A percentile compares a stretch with the other conserved stretches of the same genome.
Conservation (phyloP, 2,329 filamentous ascomycete genomes). For the Pseudonectria foliicola region DNA sequence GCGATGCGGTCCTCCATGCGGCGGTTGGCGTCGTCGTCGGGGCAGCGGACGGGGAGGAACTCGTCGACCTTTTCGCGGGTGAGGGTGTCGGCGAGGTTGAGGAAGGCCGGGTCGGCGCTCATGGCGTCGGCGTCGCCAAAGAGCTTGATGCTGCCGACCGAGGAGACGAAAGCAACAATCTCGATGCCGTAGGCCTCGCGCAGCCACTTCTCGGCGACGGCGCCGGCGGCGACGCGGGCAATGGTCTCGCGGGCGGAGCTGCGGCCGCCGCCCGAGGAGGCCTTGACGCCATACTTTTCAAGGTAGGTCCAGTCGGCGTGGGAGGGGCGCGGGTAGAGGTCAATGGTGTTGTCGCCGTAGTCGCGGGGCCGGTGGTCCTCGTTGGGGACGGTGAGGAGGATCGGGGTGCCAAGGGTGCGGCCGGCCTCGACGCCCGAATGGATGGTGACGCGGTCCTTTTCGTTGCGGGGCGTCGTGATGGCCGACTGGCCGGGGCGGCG, state of each 20-base stretch:
- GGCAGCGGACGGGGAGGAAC: slow-evolving; percentile 83
- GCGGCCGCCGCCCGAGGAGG: slow-evolving; percentile 80
- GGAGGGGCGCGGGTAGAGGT: slow-evolving; percentile 80
- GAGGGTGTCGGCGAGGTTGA: slow-evolving; percentile 64
- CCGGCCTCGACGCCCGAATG: slow-evolving; percentile 90
- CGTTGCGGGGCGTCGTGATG: slow-evolving; percentile 86
- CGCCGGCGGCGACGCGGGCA: slow-evolving; percentile 81
- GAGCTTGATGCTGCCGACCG: slow-evolving; percentile 56
- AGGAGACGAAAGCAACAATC: slow-evolving; percentile 85
- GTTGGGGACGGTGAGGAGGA: slow-evolving; percentile 80
- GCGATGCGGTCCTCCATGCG: slow-evolving; percentile 77
- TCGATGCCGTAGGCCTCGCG: slow-evolving; percentile 73
- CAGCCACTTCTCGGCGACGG: slow-evolving; percentile 91
- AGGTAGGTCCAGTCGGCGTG: slow-evolving; percentile 97
- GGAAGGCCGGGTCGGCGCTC: slow-evolving; percentile 74
- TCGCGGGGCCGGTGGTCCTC: slow-evolving; percentile 90
- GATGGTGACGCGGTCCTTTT: slow-evolving; percentile 87
- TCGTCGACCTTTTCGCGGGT: slow-evolving; percentile 71
- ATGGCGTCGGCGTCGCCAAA: slow-evolving; percentile 30
- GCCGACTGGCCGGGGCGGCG: slow-evolving; percentile 82
- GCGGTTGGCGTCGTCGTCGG: slow-evolving; percentile 54
- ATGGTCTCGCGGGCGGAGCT: slow-evolving; percentile 95
- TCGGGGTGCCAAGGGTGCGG: slow-evolving; percentile 82
- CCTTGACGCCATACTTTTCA: slow-evolving; percentile 94
- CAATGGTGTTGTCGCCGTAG: slow-evolving; percentile 85